These are phyloP conservation scores for Cladophialophora psammophila DNA, from an alignment of 2,329 filamentous ascomycete genomes.

Conservation along the genomic window DNA sequence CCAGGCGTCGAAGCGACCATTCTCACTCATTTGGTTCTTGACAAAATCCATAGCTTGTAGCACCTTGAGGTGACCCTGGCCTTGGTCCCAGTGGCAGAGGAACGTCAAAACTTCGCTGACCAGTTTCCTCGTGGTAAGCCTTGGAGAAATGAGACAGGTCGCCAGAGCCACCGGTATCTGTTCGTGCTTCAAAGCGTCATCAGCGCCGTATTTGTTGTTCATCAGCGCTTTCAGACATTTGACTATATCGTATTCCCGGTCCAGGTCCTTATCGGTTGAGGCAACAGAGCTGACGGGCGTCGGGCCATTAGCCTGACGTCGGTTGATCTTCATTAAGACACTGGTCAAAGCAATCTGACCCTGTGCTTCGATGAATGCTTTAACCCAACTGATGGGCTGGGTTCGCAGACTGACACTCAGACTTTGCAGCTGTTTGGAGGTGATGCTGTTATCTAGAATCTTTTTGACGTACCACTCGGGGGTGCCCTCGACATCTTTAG, in stretches of 20 bases:
- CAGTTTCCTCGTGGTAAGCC: slow-evolving; percentile 89
- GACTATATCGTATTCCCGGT: slow-evolving; percentile 94
- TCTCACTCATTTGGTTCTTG: slow-evolving; percentile 86
- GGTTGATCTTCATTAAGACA: slow-evolving; percentile 90
- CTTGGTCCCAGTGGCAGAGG: slow-evolving; percentile 90
- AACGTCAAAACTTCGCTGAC: slow-evolving; percentile 97
- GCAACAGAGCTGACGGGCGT: slow-evolving; percentile 66
- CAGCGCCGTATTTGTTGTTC: slow-evolving; percentile 99
- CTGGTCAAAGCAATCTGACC: slow-evolving; percentile 96
- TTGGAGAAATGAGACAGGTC: slow-evolving; percentile 84
- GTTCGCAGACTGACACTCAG: slow-evolving; percentile 93
- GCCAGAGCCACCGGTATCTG: slow-evolving; percentile 88
- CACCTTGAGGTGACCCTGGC: slow-evolving; percentile 89
- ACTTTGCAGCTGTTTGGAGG: slow-evolving; percentile 88
- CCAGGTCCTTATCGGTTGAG: slow-evolving; percentile 76
- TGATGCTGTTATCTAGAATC: slow-evolving; percentile 94
- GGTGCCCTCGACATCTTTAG: slow-evolving; percentile 89
- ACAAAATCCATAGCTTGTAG: slow-evolving; percentile 91
- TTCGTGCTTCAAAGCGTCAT: slow-evolving; percentile 89
- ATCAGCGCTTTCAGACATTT: slow-evolving; percentile 97
- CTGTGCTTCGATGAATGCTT: slow-evolving; percentile 94
- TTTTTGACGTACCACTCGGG: slow-evolving; percentile 98
- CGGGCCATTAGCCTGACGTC: slow-evolving; percentile 78
- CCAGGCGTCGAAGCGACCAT: slow-evolving; percentile 96
- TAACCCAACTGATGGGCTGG: slow-evolving; percentile 97